These are phyloP conservation scores for Penicillium desertorum DNA, from an alignment of 495 filamentous ascomycete species.

Conservation along the genomic window DNA sequence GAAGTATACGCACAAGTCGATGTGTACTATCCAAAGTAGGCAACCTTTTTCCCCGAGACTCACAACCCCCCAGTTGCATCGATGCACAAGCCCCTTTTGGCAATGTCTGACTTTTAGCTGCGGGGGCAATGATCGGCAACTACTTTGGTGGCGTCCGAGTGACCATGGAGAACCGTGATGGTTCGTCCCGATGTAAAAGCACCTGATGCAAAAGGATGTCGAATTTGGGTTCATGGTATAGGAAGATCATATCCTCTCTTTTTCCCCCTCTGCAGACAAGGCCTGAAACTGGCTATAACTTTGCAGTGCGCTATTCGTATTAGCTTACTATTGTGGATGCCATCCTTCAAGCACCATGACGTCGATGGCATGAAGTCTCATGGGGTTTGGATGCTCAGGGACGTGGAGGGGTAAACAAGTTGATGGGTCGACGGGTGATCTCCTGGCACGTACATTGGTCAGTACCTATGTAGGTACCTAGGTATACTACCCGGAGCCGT, in stretches of 20 bases:
- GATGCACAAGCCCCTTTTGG: conserved; percentile 2
- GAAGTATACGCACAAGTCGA: not conserved
- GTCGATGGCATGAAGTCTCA: conserved; percentile 7
- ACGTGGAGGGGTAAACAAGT: not conserved
- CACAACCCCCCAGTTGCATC: not conserved
- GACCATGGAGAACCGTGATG: conserved; percentile 3
- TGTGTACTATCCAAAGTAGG: not conserved
- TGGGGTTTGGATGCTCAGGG: not conserved
- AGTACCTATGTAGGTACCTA: not conserved
- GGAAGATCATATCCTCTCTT: not conserved
- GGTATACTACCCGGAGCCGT: too few relatives aligned
- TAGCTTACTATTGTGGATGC: conserved; percentile 4
- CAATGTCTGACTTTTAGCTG: not conserved
- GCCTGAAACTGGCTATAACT: not conserved
- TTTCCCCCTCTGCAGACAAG: not conserved
- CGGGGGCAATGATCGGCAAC: conserved; percentile 1
- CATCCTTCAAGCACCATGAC: conserved; percentile 10
- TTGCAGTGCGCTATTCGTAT: not conserved
- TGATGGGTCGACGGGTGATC: not conserved
- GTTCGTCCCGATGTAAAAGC: conserved; percentile 1
- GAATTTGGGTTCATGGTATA: not conserved
- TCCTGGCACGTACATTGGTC: not conserved
- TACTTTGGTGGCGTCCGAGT: not conserved
- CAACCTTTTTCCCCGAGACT: not conserved
- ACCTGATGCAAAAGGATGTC: not conserved